phyloP scores from a whole-genome alignment of 805 yeast genomes.

The Starmerella kuoi region DNA sequence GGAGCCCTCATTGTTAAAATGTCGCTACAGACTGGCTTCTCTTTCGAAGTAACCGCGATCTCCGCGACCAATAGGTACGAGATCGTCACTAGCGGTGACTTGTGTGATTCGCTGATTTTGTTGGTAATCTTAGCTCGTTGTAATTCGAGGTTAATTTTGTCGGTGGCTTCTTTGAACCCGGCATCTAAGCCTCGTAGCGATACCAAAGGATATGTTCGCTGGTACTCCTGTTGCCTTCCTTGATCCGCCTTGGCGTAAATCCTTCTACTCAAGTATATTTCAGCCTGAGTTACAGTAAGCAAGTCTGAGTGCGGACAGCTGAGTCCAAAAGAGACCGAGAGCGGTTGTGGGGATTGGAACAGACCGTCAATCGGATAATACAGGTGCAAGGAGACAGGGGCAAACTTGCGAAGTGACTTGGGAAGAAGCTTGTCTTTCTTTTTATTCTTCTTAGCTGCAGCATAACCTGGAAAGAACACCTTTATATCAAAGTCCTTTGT shows the following conservation, averaged over 20 bases:
- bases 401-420: neutral
- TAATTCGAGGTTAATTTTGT: neutral
- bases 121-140: neutral
- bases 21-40: neutral
- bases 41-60: neutral
- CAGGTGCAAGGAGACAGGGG: neutral
- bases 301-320: neutral
- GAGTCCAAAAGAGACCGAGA: neutral
- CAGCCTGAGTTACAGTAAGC: neutral
- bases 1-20: neutral
- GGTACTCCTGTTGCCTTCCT: neutral
- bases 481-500: neutral
- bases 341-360: neutral
- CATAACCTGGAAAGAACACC: neutral
- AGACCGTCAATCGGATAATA: neutral
- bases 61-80: slow-evolving; percentile 1
- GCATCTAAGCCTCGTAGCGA: neutral
- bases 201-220: neutral
- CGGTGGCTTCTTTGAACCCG: neutral
- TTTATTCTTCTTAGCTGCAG: neutral
- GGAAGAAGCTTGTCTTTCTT: neutral
- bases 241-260: neutral
- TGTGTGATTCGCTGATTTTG: neutral
- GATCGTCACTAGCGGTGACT: neutral
- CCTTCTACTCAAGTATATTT: neutral